Conservation (phyloP, 208 protist genomes). For the Leptomonas pyrrhocoris region DNA sequence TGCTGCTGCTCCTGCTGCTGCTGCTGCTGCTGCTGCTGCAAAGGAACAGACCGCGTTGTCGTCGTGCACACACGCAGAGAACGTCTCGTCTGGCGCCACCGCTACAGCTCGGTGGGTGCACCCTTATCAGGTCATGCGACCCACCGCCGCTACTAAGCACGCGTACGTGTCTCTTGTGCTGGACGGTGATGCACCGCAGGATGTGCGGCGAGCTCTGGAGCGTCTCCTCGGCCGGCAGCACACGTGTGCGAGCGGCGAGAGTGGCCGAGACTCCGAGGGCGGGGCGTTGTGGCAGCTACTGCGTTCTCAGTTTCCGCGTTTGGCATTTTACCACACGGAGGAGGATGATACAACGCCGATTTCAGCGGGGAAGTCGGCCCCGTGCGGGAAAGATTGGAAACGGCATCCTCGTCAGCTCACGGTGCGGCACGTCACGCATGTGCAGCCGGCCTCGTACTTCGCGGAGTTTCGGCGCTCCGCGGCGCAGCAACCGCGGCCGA, state of each 20-base stretch:
- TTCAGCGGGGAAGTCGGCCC: too few relatives aligned
- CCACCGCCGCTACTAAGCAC: constrained; percentile 52
- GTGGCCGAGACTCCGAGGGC: neutral
- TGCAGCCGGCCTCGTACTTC: constrained; percentile 55
- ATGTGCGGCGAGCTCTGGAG: constrained; percentile 50
- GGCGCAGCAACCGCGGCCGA: neutral
- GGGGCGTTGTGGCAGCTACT: constrained; percentile 30
- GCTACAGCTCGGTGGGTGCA: constrained; percentile 36
- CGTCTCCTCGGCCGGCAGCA: constrained; percentile 35
- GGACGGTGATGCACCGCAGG: constrained; percentile 52
- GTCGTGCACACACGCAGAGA: too few relatives aligned
- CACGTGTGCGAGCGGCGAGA: neutral
- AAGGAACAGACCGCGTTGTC: neutral
- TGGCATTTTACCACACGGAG: constrained; percentile 15
- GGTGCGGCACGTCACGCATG: constrained; percentile 49
- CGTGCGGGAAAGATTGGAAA: too few relatives aligned
- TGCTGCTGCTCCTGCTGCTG: too few relatives aligned
- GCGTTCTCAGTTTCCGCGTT: constrained; percentile 22
- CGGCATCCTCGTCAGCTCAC: constrained; percentile 29
- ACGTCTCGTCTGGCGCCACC: neutral
- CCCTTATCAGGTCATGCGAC: constrained; percentile 58
- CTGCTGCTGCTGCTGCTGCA: too few relatives aligned
- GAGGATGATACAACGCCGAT: neutral
- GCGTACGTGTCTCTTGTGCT: constrained; percentile 80
- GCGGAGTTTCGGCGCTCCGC: neutral